Evolutionary conservation across 2,329 filamentous ascomycete species (phyloP).

Genomic region (Ophiocordyceps camponoti-leonardi): DNA sequence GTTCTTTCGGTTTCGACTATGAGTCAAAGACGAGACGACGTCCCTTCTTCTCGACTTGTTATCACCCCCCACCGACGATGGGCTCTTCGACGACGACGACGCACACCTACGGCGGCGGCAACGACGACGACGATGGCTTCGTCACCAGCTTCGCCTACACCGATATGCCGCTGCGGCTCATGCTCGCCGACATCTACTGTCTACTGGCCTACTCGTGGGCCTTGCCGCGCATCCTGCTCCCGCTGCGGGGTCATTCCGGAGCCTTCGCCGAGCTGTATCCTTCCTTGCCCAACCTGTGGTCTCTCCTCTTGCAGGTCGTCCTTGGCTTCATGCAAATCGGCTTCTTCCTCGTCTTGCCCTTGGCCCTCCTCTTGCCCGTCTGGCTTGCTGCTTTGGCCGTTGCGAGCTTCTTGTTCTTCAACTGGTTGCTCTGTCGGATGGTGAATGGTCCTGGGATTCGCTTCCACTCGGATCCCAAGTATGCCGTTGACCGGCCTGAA

Average conservation of each 20-base stretch:
- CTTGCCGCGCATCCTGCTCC: conserved; percentile 44
- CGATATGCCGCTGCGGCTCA: conserved; percentile 31
- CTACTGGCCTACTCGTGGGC: conserved; percentile 38
- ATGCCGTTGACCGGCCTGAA: conserved; percentile 28
- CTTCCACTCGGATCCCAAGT: conserved; percentile 35
- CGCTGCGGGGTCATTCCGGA: conserved; percentile 33
- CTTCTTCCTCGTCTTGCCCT: conserved; percentile 42
- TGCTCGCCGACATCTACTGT: conserved; percentile 34
- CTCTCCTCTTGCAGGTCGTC: conserved; percentile 38
- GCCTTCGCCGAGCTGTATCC: conserved; percentile 47
- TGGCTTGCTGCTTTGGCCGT: conserved; percentile 26
- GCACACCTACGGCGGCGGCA: conserved; percentile 39
- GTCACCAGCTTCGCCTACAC: conserved; percentile 46
- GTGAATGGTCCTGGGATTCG: conserved; percentile 32
- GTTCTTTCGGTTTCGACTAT: too few relatives aligned
- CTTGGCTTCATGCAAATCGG: conserved; percentile 39
- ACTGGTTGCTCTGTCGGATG: conserved; percentile 29
- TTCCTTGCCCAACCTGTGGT: conserved; percentile 36
- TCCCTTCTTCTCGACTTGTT: not conserved
- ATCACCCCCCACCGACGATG: conserved; percentile 12
- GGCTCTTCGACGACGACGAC: conserved; percentile 18
- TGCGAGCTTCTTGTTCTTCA: conserved; percentile 27
- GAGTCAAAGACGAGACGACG: too few relatives aligned
- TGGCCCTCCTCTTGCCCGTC: conserved; percentile 27
- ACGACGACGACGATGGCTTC: conserved; percentile 34